Evolutionary conservation across 2,329 filamentous ascomycete genomes (phyloP).

Genomic region (Alternaria novae-zelandiae): DNA sequence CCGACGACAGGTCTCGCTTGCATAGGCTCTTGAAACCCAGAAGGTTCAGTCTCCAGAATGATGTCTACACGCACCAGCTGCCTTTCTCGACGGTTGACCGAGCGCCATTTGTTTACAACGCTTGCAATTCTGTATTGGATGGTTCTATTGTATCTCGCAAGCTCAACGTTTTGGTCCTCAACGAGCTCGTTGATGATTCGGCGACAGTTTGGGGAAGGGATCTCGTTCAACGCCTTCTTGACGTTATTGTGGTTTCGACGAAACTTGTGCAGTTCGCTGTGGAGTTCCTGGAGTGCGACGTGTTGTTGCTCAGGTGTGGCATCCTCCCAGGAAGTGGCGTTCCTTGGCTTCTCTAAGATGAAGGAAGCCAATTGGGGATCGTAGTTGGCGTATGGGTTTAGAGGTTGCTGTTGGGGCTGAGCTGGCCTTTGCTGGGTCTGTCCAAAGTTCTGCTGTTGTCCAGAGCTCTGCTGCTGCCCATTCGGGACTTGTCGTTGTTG

Average conservation of each 20-base stretch:
- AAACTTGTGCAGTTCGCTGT: constrained; percentile 30
- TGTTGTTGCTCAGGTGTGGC: constrained; percentile 30
- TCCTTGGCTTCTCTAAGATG: constrained; percentile 31
- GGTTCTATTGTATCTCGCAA: constrained; percentile 27
- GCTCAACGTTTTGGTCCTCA: constrained; percentile 31
- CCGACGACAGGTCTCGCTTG: background rate
- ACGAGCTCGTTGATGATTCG: constrained; percentile 36
- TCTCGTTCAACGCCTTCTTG: constrained; percentile 28
- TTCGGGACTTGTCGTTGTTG: constrained; percentile 8
- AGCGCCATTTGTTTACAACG: constrained; percentile 33
- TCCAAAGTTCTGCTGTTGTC: constrained; percentile 17
- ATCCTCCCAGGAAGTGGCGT: constrained; percentile 33
- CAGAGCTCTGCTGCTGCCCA: constrained; percentile 15
- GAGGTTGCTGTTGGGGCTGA: constrained; percentile 12
- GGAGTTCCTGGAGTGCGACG: constrained; percentile 28
- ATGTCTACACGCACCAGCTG: constrained; percentile 33
- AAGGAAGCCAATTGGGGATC: constrained; percentile 35
- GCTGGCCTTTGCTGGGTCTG: constrained; percentile 14
- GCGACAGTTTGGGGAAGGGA: constrained; percentile 34
- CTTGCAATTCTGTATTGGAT: constrained; percentile 38
- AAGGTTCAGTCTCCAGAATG: constrained; percentile 38
- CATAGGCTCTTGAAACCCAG: constrained; percentile 18
- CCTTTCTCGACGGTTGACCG: constrained; percentile 15
- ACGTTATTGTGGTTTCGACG: constrained; percentile 25
- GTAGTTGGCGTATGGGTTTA: constrained; percentile 14